These are phyloP conservation scores for Bipolaris zeicola DNA, from an alignment of 2,329 filamentous ascomycete genomes.

Conservation along the genomic window DNA sequence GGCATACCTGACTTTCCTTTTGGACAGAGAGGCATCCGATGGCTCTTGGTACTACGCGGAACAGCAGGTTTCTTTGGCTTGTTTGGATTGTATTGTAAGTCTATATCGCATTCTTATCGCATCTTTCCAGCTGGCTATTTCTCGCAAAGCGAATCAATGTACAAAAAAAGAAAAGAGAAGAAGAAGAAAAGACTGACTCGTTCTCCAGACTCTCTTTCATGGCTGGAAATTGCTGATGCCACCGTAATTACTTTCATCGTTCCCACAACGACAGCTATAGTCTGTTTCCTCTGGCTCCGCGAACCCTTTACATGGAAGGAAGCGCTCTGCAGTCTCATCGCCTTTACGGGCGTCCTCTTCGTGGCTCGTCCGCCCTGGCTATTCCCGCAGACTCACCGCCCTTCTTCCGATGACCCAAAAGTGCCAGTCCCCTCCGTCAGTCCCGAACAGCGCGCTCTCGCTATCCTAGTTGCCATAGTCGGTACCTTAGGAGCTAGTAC, in stretches of 20 bases:
- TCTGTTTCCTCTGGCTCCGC: slow-evolving; percentile 73
- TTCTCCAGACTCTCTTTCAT: slow-evolving; percentile 64
- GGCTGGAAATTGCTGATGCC: slow-evolving; percentile 81
- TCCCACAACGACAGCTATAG: slow-evolving; percentile 75
- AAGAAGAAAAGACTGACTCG: background rate
- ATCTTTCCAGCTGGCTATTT: too few species aligned
- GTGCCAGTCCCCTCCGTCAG: slow-evolving; percentile 45
- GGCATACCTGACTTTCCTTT: slow-evolving; percentile 43
- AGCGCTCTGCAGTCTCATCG: slow-evolving; percentile 73
- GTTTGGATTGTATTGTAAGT: slow-evolving; percentile 39
- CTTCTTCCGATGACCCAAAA: slow-evolving; percentile 35
- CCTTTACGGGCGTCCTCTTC: slow-evolving; percentile 76
- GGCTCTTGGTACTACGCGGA: slow-evolving; percentile 29
- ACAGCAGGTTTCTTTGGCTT: slow-evolving; percentile 34
- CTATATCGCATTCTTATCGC: too few species aligned
- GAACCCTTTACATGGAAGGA: slow-evolving; percentile 80
- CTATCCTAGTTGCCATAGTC: slow-evolving; percentile 71
- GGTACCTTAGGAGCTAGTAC: slow-evolving; percentile 75
- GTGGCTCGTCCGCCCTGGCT: slow-evolving; percentile 73
- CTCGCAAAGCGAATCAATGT: background rate
- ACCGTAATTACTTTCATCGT: slow-evolving; percentile 85
- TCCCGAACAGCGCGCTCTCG: slow-evolving; percentile 67
- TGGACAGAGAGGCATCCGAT: slow-evolving; percentile 25
- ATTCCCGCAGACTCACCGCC: slow-evolving; percentile 44
- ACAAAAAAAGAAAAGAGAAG: background rate